Evolutionary conservation across 2,329 filamentous ascomycete species (phyloP).

Genomic region (Ophiosphaerella herpotricha): DNA sequence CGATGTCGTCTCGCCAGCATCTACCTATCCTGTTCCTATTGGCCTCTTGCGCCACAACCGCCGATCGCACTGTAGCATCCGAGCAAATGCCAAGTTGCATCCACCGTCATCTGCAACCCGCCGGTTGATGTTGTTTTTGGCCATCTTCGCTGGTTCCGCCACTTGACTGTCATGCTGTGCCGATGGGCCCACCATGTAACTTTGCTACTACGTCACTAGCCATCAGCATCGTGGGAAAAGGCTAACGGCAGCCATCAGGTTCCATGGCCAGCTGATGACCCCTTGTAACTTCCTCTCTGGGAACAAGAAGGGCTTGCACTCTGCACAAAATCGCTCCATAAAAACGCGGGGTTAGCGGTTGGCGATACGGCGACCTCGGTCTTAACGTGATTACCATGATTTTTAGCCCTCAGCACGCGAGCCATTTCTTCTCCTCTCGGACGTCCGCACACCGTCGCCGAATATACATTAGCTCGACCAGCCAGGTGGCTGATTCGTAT

Average conservation of each 20-base stretch:
- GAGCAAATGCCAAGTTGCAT: not conserved
- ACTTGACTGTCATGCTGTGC: too few species aligned
- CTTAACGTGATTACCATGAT: not conserved
- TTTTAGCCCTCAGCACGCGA: not conserved
- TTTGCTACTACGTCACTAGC: too few species aligned
- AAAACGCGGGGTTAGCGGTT: slow-evolving; percentile 29
- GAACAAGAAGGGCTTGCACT: slow-evolving; percentile 4
- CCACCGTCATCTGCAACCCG: not conserved
- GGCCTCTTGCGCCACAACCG: slow-evolving; percentile 24
- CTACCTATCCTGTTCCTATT: slow-evolving; percentile 14
- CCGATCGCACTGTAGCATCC: slow-evolving; percentile 14
- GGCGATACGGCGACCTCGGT: slow-evolving; percentile 22
- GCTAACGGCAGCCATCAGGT: not conserved
- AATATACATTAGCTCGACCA: slow-evolving; percentile 4
- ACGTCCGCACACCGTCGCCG: slow-evolving; percentile 9
- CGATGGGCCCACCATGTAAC: too few species aligned
- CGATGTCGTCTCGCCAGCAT: slow-evolving; percentile 16
- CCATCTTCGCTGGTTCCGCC: too few species aligned
- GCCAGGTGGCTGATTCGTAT: slow-evolving; percentile 5
- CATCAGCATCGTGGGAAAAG: too few species aligned
- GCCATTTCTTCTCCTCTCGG: slow-evolving; percentile 3
- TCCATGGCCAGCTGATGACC: slow-evolving; percentile 11
- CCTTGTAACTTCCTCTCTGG: slow-evolving; percentile 21
- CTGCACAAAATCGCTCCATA: slow-evolving; percentile 11
- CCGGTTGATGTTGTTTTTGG: not conserved